Percentiles rank a stretch among this genome's conserved stretches.
Conservation (phyloP, 352 stramenopile species). For the Peronospora destructor region DNA sequence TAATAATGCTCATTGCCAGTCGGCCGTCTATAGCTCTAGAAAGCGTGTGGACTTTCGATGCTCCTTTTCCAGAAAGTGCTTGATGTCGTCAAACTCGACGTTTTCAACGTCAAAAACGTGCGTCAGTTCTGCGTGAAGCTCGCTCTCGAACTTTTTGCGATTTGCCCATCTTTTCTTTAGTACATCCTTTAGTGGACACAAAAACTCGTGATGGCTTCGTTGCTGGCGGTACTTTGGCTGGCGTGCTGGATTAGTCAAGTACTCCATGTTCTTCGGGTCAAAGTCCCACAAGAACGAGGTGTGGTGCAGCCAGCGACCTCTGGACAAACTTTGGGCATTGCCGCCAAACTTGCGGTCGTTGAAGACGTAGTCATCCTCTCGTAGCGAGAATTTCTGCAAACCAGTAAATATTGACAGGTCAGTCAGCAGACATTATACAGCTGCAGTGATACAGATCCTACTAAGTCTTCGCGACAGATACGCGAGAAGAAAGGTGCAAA, state of each 20-base stretch:
- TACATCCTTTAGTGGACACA: conserved; percentile 85
- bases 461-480: conserved; percentile 29
- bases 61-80: conserved; percentile 42
- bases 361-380: conserved; percentile 96
- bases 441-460: conserved; percentile 1
- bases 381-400: conserved; percentile 78
- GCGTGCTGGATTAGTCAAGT: conserved; percentile 91
- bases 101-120: conserved; percentile 58
- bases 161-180: conserved; percentile 33
- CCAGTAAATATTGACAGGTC: background rate
- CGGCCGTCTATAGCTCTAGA: conserved; percentile 35
- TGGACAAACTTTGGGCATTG: conserved; percentile 95
- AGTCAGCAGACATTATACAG: background rate
- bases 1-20: conserved; percentile 7
- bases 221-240: conserved; percentile 92
- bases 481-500: conserved; percentile 74
- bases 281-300: conserved; percentile 98
- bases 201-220: conserved; percentile 90
- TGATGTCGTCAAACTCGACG: conserved; percentile 39
- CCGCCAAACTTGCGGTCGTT: conserved; percentile 92
- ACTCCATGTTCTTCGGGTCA: conserved; percentile 90
- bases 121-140: conserved; percentile 42
- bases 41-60: conserved; percentile 66
- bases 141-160: conserved; percentile 37
- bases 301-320: conserved; percentile 94